Evolutionary conservation across 2,329 filamentous ascomycete genomes (phyloP).

Genomic region (Aspergillus proliferans): DNA sequence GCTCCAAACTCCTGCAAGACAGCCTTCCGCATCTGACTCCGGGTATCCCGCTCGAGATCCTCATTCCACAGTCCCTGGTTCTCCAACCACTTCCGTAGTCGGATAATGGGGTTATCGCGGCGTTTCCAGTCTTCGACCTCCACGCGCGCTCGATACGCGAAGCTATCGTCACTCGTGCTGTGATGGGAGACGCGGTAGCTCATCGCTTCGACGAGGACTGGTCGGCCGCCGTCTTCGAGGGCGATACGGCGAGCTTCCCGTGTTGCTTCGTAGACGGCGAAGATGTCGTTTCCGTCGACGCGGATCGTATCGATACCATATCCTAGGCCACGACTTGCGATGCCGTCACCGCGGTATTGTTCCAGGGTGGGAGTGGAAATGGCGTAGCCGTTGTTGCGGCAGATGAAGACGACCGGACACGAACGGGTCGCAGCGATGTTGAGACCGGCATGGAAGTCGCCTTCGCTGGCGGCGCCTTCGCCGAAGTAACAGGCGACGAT

Average conservation of each 20-base stretch:
- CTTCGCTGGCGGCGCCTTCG: slow-evolving; percentile 83
- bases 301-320: slow-evolving; percentile 93
- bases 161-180: slow-evolving; percentile 93
- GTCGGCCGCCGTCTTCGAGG: slow-evolving; percentile 70
- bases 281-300: slow-evolving; percentile 91
- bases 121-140: slow-evolving; percentile 95
- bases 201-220: slow-evolving; percentile 90
- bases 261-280: slow-evolving; percentile 77
- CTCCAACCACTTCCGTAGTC: slow-evolving; percentile 87
- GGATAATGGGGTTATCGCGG: slow-evolving; percentile 79
- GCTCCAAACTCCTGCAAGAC: slow-evolving; percentile 77
- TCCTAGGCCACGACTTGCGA: slow-evolving; percentile 76
- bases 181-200: slow-evolving; percentile 97
- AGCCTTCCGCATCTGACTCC: slow-evolving; percentile 62
- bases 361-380: slow-evolving; percentile 86
- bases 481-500: slow-evolving; percentile 83
- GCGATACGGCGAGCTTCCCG: slow-evolving; percentile 71
- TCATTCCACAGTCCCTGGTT: slow-evolving; percentile 78
- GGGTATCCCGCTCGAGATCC: slow-evolving; percentile 65
- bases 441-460: slow-evolving; percentile 84
- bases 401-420: slow-evolving; percentile 85
- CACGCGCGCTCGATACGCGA: slow-evolving; percentile 85
- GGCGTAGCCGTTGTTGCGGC: slow-evolving; percentile 87
- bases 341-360: slow-evolving; percentile 86
- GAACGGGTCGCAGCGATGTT: slow-evolving; percentile 85